Evolutionary conservation across 176 grass and related monocot genomes (phyloP), one percentile per base, ranked within the genome.

Genomic region (Eleusine coracana): DNA sequence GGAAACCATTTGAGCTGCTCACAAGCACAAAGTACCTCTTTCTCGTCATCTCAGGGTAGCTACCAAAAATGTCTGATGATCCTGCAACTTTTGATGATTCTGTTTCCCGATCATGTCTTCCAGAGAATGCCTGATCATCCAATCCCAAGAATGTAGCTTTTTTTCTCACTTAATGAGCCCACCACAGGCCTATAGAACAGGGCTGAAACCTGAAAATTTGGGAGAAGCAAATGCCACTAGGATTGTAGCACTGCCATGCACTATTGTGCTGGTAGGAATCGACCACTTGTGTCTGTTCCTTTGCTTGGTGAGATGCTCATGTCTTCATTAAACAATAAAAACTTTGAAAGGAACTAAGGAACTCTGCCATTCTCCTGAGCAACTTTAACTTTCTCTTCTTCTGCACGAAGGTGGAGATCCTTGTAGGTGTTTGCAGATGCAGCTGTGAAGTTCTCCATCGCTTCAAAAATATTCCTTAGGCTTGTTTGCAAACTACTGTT

Each of bases 351-450:
- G 23, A 78, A 44, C 70, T 86, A 81, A 39, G 73, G 60, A 79
- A 45, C 80, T 42, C 88, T 29, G 15, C 63, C 54, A 31, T 65
- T 84, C 52, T 87, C 89, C 27, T 48, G 70, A 16, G 84, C 81
- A 65, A 92, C 75, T 40, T 73, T 82, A 55, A 62, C 82, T 82
- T 97, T 95, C 86, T 98, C 95, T 87, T 98, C 95, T 87, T 93
- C 89, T 0, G 68, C 70, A 11, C 86, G 84, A 23, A 46, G 52
- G 61, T 86, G 73, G 25, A 98, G 88, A 10, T 85, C 89, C 86
- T 73, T 90, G 14, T 98, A 98, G 18, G 82, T 88, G 62, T 91
- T 93, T 74, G 64, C 83, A n/a, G 82, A 87, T 63, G 44, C 67
- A 50, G 79, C 37, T 6, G 84, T 89, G 88, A 98, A 95, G 79